Percentiles rank a stretch among this genome's conserved stretches.
Conservation (phyloP, 1,284 basidiomycete genomes). For the Marasmius fiardii region DNA sequence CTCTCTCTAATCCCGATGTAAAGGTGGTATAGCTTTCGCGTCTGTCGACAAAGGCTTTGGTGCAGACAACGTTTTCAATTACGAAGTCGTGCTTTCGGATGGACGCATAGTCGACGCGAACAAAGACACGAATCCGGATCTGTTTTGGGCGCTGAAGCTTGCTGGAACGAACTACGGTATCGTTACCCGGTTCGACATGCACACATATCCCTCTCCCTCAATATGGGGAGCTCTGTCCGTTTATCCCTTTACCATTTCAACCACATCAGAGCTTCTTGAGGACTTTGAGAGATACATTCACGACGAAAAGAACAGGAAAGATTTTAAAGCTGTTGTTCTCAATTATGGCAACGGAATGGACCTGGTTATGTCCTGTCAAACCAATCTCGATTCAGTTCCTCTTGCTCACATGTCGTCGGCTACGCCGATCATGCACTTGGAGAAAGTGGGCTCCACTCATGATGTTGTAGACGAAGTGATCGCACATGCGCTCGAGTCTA, state of each 20-base stretch:
- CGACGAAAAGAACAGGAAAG: not conserved
- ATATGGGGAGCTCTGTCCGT: not conserved
- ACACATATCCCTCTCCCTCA: not conserved
- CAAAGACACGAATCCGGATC: constrained; percentile 1
- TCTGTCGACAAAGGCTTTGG: too few species aligned
- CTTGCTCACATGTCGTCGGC: not conserved
- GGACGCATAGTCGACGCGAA: constrained; percentile 12
- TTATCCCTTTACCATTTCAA: not conserved
- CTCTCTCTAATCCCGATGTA: not conserved
- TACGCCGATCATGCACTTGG: not conserved
- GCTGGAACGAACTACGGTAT: constrained; percentile 15
- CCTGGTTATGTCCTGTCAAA: not conserved
- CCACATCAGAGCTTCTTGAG: not conserved
- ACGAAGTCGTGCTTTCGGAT: constrained; percentile 13
- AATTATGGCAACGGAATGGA: not conserved
- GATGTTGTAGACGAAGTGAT: not conserved
- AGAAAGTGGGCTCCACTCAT: not conserved
- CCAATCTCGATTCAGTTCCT: not conserved
- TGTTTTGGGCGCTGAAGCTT: constrained; percentile 14
- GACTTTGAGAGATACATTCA: not conserved
- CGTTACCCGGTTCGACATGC: constrained; percentile 14
- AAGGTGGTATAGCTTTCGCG: constrained; percentile 11
- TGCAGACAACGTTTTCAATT: constrained; percentile 9
- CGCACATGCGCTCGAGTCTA: not conserved
- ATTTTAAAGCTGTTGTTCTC: not conserved